These are phyloP conservation scores for Cicer yamashitae DNA, from an alignment of 306 rosid species.

Conservation along the genomic window DNA sequence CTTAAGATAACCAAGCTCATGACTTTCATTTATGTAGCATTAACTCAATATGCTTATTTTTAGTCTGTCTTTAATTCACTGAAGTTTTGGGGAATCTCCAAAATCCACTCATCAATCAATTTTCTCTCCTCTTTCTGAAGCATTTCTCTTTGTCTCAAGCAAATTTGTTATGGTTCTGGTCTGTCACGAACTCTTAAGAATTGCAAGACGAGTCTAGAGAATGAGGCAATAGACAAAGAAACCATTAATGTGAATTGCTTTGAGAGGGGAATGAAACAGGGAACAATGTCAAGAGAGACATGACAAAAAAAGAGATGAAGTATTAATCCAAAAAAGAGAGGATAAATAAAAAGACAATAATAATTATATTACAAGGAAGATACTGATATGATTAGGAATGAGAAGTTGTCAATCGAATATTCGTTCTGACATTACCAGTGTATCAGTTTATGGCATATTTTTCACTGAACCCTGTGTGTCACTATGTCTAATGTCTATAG, in stretches of 20 bases:
- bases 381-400: slow-evolving; percentile 12
- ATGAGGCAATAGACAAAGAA: neutral
- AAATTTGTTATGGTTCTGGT: neutral
- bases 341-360: neutral
- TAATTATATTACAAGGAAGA: slow-evolving; percentile 1
- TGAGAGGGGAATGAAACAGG: neutral
- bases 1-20: neutral
- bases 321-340: neutral
- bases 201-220: slow-evolving; percentile 5
- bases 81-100: neutral
- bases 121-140: slow-evolving; percentile 2
- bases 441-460: slow-evolving; percentile 22
- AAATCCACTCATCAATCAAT: neutral
- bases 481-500: slow-evolving; percentile 13
- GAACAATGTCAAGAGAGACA: neutral
- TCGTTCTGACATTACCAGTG: slow-evolving; percentile 7
- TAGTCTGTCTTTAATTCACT: neutral
- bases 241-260: slow-evolving; percentile 11
- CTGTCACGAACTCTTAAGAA: slow-evolving; percentile 2
- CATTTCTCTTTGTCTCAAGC: neutral
- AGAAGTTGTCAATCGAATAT: slow-evolving; percentile 11
- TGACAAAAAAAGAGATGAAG: neutral
- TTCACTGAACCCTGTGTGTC: slow-evolving; percentile 25
- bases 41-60: neutral
- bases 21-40: slow-evolving; percentile 6